Evolutionary conservation across 2,329 filamentous ascomycete genomes (phyloP).

Genomic region (Clathrospora elynae): DNA sequence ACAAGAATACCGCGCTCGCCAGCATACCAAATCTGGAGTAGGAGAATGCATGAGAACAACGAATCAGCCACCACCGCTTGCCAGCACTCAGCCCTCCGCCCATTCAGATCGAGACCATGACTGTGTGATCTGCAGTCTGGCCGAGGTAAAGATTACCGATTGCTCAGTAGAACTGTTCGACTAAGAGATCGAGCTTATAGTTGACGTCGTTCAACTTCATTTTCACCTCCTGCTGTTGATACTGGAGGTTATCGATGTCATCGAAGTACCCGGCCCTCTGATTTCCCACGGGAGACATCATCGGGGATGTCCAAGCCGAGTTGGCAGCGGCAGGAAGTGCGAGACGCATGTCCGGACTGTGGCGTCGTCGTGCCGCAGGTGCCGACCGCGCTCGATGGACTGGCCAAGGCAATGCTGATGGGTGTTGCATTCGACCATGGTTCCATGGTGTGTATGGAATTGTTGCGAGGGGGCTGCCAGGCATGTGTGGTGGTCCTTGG

Average conservation of each 20-base stretch:
- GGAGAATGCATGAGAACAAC: no score
- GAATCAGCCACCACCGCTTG: no score
- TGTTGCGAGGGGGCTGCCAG: background rate
- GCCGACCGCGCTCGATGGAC: constrained; percentile 2
- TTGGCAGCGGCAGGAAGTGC: background rate
- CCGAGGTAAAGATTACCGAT: no score
- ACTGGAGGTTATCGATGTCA: constrained; percentile 1
- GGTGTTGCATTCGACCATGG: background rate
- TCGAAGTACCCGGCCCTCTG: background rate
- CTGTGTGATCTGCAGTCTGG: no score
- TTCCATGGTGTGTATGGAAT: background rate
- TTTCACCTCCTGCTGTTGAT: constrained; percentile 1
- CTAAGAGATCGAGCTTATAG: constrained; percentile 1
- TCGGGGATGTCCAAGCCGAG: constrained; percentile 1
- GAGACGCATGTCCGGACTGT: constrained; percentile 4
- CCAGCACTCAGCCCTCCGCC: no score
- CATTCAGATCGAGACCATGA: no score
- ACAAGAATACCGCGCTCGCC: no score
- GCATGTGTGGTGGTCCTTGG: no score
- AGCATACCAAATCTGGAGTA: no score
- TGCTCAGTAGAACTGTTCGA: no score
- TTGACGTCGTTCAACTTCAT: constrained; percentile 3
- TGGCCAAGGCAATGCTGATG: background rate
- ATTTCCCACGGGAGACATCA: background rate
- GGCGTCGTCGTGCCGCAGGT: constrained; percentile 3